Percentiles rank a stretch among this genome's conserved stretches.
phyloP scores from a whole-genome alignment of 345 rosid genomes.

The Aegle marmelos region DNA sequence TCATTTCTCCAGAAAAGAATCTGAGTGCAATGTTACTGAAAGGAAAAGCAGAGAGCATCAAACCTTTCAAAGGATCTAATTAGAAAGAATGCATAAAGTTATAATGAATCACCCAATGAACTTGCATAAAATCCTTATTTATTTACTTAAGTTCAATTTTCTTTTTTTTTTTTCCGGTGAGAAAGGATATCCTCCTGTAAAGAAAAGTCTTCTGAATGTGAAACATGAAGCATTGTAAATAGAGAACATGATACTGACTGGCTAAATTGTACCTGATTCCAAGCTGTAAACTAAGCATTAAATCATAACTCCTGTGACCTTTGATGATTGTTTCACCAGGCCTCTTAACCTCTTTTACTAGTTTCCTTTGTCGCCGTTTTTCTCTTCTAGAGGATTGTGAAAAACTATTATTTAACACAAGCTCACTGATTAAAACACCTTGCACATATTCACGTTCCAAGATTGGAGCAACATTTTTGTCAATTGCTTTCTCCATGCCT shows the following conservation, averaged over 20 bases:
- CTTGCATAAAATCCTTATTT: background rate
- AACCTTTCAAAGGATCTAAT: background rate
- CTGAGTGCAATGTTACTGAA: background rate
- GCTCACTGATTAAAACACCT: conserved; percentile 90
- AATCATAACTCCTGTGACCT: conserved; percentile 96
- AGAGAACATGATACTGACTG: background rate
- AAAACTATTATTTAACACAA: conserved; percentile 67
- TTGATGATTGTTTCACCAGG: conserved; percentile 93
- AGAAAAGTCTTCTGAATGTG: background rate
- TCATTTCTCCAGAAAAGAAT: background rate
- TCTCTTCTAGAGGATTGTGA: conserved; percentile 74
- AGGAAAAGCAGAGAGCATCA: background rate
- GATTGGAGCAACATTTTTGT: conserved; percentile 56
- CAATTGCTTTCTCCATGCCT: conserved; percentile 34
- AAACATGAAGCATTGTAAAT: background rate
- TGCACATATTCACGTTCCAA: conserved; percentile 97
- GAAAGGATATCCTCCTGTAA: background rate
- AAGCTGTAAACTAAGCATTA: conserved; percentile 94
- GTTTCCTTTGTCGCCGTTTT: conserved; percentile 60
- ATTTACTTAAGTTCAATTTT: no score
- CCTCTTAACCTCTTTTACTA: conserved; percentile 77
- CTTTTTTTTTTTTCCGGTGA: no score
- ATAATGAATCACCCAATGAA: background rate
- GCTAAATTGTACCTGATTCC: conserved; percentile 72
- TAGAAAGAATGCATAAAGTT: background rate